These are phyloP conservation scores for Dorcoceras hygrometricum DNA, from an alignment of 257 asterid genomes.

Conservation along the genomic window DNA sequence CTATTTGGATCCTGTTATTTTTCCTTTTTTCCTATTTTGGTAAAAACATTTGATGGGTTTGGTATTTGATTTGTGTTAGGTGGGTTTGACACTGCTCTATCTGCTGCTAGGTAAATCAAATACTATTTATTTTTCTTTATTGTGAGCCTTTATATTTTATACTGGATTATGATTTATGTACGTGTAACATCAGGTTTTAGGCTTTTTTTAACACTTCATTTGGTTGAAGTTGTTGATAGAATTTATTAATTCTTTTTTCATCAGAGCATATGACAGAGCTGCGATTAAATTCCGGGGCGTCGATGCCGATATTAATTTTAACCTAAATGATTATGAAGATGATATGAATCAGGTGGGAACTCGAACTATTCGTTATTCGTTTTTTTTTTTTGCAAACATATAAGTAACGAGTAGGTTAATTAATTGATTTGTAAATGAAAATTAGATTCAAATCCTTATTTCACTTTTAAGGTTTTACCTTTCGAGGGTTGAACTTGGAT, in stretches of 20 bases:
- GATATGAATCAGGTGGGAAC: slow-evolving; percentile 41
- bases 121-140: neutral
- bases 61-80: slow-evolving; percentile 39
- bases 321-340: slow-evolving; percentile 40
- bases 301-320: slow-evolving; percentile 49
- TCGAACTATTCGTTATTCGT: neutral
- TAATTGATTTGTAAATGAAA: neutral
- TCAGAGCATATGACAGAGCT: slow-evolving; percentile 56
- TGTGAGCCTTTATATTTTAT: no score
- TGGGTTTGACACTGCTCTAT: slow-evolving; percentile 87
- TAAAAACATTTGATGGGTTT: neutral
- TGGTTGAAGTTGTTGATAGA: neutral
- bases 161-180: no score
- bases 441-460: no score
- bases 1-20: slow-evolving; percentile 6
- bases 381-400: neutral
- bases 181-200: no score
- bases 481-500: no score
- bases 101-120: slow-evolving; percentile 71
- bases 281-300: slow-evolving; percentile 51
- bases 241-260: neutral
- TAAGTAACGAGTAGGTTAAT: no score
- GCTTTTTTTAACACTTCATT: neutral
- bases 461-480: no score
- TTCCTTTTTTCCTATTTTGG: slow-evolving; percentile 4